Evolutionary conservation across 2,329 filamentous ascomycete species (phyloP), one percentile per base, ranked within the genome.

Genomic region (Thelonectria blattea): DNA sequence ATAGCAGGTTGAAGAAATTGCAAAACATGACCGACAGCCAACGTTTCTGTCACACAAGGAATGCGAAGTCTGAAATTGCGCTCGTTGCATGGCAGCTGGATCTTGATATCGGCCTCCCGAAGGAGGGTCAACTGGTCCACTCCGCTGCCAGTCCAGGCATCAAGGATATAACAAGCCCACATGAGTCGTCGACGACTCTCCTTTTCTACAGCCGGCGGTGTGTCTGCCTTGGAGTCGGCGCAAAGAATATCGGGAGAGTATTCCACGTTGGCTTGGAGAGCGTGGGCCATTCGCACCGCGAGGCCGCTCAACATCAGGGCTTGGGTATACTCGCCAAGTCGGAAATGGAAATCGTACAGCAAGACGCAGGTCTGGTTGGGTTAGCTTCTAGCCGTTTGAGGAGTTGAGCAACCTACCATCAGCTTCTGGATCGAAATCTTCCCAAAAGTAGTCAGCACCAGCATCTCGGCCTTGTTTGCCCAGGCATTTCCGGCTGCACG

Each of bases 141-240:
- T 46, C 76, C 76, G 50, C 73, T 77, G 20, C 76, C 75, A 2
- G 76, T 75, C 75, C 76, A 78, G 3, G 76, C 75, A 59, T 78
- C 76, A 17, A 79, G 69, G 14, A 78, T 75, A 50, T 78, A 78
- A 61, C 76, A 78, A 10, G 76, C 76, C 76, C 76, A 79, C 76
- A 79, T 79, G 9, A 79, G 72, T 12, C 76, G 73, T 12, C 76
- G 67, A 1, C 76, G 74, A 20, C 75, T 75, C 60, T 79, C 76
- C 18, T 76, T 71, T 45, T 76, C 71, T 5, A 77, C 75, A 0
- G 76, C 73, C 0, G 76, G 76, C 0, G 75, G 75, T 1, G 71
- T 67, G 2, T 62, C 64, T 2, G 69, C 66, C 41, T 72, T 70
- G 42, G 65, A 57, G 20, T 76, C 73, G 37, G 75, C 70, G 55